Evolutionary conservation across 1,284 basidiomycete species (phyloP).

Genomic region (Puccinia coronata): DNA sequence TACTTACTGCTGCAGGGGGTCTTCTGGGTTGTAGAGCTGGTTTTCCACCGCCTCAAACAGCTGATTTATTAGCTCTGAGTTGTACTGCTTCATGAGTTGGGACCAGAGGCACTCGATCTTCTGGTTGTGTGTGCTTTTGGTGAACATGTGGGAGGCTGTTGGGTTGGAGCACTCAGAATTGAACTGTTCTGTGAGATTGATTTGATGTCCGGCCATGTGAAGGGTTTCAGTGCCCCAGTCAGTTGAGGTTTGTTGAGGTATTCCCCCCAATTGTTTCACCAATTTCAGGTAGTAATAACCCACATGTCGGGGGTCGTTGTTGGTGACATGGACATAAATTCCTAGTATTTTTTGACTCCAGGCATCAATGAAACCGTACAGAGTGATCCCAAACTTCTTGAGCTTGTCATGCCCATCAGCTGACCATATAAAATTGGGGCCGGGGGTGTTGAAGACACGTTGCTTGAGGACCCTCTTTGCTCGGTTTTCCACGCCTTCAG

Average conservation of each 20-base stretch:
- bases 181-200: neutral
- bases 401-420: neutral
- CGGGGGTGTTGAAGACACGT: neutral
- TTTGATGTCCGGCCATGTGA: conserved; percentile 3
- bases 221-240: neutral
- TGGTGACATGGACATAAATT: neutral
- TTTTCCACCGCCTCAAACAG: neutral
- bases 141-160: neutral
- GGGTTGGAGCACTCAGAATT: neutral
- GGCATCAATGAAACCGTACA: neutral
- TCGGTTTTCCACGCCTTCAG: neutral
- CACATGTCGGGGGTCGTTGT: neutral
- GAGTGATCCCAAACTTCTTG: neutral
- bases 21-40: conserved; percentile 2
- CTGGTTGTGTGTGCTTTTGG: conserved; percentile 7
- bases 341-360: neutral
- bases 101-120: conserved; percentile 13
- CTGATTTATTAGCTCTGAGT: neutral
- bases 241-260: neutral
- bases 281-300: neutral
- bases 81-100: conserved; percentile 1
- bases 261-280: neutral
- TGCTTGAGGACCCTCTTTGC: neutral
- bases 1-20: conserved; percentile 7
- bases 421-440: neutral